A percentile compares a stretch with the other conserved stretches of the same genome.
These are phyloP conservation scores for Globisporangium canariense DNA, from an alignment of 352 stramenopile species.

Conservation along the genomic window DNA sequence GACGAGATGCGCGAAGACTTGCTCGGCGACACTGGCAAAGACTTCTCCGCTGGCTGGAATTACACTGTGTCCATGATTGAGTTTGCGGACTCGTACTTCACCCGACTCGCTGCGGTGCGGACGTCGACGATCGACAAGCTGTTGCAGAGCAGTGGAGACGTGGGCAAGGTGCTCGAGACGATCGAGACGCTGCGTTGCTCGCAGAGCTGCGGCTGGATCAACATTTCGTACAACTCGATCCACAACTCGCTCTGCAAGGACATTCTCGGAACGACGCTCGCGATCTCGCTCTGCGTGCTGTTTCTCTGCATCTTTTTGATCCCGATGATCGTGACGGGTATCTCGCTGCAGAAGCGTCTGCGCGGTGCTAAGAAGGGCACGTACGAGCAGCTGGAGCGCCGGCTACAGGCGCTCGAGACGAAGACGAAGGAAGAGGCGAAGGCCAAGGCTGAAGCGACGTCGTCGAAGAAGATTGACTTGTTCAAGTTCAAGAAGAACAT, in stretches of 20 bases:
- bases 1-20: slow-evolving; percentile 74
- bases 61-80: slow-evolving; percentile 60
- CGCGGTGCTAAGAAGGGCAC: slow-evolving; percentile 73
- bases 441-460: slow-evolving; percentile 18
- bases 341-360: slow-evolving; percentile 77
- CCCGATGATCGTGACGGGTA: slow-evolving; percentile 63
- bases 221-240: slow-evolving; percentile 77
- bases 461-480: slow-evolving; percentile 32
- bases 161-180: slow-evolving; percentile 47
- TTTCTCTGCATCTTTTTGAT: slow-evolving; percentile 76
- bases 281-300: slow-evolving; percentile 73
- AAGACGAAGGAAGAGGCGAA: slow-evolving; percentile 44
- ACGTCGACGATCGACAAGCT: slow-evolving; percentile 38
- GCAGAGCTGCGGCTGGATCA: slow-evolving; percentile 77
- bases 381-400: slow-evolving; percentile 73
- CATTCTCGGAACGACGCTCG: slow-evolving; percentile 72
- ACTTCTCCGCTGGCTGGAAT: slow-evolving; percentile 58
- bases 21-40: slow-evolving; percentile 57
- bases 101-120: slow-evolving; percentile 39
- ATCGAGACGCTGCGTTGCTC: slow-evolving; percentile 70
- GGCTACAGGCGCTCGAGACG: slow-evolving; percentile 61
- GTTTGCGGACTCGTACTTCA: slow-evolving; percentile 60
- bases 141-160: slow-evolving; percentile 37
- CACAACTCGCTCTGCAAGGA: slow-evolving; percentile 70
- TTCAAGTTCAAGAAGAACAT: slow-evolving; percentile 50